Evolutionary conservation across 805 yeast genomes (phyloP), one percentile per base, ranked within the genome.

Genomic region (Grigorovia yakushimaensis): DNA sequence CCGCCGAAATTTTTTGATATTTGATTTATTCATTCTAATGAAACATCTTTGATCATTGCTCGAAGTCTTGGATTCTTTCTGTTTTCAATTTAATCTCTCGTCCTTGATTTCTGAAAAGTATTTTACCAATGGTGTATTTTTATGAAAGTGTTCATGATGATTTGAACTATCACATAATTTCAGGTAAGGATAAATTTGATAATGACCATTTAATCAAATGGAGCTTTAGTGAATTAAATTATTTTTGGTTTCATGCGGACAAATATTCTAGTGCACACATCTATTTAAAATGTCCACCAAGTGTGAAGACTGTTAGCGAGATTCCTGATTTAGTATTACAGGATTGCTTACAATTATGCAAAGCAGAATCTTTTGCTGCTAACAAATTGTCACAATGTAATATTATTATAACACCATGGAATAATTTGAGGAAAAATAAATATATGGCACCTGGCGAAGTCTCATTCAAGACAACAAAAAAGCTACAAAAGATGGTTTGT

Each of bases 391-490:
- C 78, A 57, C 81, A 81, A 54, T 70, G 84, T 49, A 77, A 82
- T 2, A 74, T 85, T 8, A 74, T 85, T 39, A 78, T 78, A 55
- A 85, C 95, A 0, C 88, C 89, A 0, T 85, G 86, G 73, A 71
- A 74, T 22, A 85, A 85, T 58, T 67, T 85, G 47, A 71, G 74
- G 39, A 82, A 82, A 53, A 78, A 78, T 45, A 82, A 81, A 13
- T 76, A 76, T 27, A 84, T 84, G 93, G 87, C 77, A 43, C 77
- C 76, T 5, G 94, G 94, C 4, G 86, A 87, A 44, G 94, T 85
- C 6, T 77, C 85, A 1, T 85, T 84, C 63, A 76, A 81, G 48
- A 78, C 81, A 49, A 73, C 71, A 2, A 77, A 74, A 50, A 65
- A 68, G 45, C 79, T 82, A 21, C 74, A 69, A 50, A 73, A 77